Evolutionary conservation across 306 rosid genomes (phyloP).

Genomic region (Aeschynomene evenia): DNA sequence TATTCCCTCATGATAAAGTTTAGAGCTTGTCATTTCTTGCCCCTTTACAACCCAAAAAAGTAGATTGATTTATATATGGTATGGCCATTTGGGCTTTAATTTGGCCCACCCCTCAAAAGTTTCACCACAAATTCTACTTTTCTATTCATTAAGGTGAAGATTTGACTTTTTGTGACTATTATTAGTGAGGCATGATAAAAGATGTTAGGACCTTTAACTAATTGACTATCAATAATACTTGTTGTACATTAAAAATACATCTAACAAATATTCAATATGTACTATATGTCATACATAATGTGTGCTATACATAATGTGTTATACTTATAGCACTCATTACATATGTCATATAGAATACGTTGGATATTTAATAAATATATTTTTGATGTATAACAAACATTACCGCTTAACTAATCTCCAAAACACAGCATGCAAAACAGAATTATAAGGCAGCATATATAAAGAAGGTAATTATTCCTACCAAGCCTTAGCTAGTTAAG

Average conservation of each 20-base stretch:
- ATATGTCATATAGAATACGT: too few relatives aligned
- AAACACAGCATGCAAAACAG: not conserved
- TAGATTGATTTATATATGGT: too few relatives aligned
- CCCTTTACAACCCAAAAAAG: conserved; percentile 22
- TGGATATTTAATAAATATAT: too few relatives aligned
- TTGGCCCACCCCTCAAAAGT: conserved; percentile 13
- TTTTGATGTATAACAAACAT: too few relatives aligned
- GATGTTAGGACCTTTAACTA: not conserved
- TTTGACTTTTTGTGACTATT: not conserved
- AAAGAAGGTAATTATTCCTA: not conserved
- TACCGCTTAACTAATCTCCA: not conserved
- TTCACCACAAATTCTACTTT: not conserved
- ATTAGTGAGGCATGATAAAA: conserved; percentile 1
- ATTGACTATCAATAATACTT: too few relatives aligned
- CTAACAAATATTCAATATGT: too few relatives aligned
- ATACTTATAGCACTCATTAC: too few relatives aligned
- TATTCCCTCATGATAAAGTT: conserved; percentile 21
- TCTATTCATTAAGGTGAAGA: not conserved
- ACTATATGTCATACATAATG: too few relatives aligned
- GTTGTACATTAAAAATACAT: too few relatives aligned
- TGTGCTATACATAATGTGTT: too few relatives aligned
- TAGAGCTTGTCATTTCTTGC: conserved; percentile 22
- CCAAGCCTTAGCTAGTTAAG: not conserved
- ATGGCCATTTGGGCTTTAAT: not conserved
- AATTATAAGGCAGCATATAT: not conserved